Base-by-base conservation (phyloP, 2,329 filamentous ascomycete species). In the Pestalotiopsis sp. region DNA sequence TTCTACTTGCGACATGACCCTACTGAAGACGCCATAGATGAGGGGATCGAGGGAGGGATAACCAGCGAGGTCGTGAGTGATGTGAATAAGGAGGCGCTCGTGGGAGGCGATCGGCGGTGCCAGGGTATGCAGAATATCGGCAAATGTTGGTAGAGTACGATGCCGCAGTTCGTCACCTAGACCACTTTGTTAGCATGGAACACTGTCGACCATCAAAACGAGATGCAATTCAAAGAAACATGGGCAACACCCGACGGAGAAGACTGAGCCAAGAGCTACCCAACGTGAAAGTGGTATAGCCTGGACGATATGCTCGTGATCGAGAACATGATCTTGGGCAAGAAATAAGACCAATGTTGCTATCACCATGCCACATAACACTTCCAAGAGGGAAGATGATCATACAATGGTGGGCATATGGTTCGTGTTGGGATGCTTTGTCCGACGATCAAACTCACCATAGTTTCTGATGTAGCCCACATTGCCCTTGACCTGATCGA, bases 1-100 rank as follows among this genome's bases (percentile, higher is more conserved):
- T 82, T 99, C 96, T 60, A 99, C 96, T 82, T 99, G 96, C n/a
- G 94, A 89, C 96, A 99, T 99, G 76, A 99, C 95, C 66, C 94
- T 91, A 67, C 92, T 92, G 83, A 99, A 99, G 71, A 96, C 94
- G 68, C 88, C 88, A 82, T 98, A 94, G 75, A 98, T 93, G 67
- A 98, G 88, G 20, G 95, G 94, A 78, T 98, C 95, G 74, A 99
- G 90, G 20, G 94, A 95, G 2, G 96, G 96, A 79, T 99, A 99
- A 74, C 94, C 94, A 73, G 94, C 91, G 58, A 99, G 89, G 80
- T 98, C 96, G 84, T 99, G 96, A 9, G 95, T 97, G 72, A 96
- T 97, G 83, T 99, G 96, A 75, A 99, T 98, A 76, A 97, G 92
- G 7, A 99, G 92, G 64, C 95, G 93, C 82, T 99, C 96, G 82